These are phyloP conservation scores for Paraphaeosphaeria minitans DNA, from an alignment of 2,329 filamentous ascomycete genomes.

Conservation along the genomic window DNA sequence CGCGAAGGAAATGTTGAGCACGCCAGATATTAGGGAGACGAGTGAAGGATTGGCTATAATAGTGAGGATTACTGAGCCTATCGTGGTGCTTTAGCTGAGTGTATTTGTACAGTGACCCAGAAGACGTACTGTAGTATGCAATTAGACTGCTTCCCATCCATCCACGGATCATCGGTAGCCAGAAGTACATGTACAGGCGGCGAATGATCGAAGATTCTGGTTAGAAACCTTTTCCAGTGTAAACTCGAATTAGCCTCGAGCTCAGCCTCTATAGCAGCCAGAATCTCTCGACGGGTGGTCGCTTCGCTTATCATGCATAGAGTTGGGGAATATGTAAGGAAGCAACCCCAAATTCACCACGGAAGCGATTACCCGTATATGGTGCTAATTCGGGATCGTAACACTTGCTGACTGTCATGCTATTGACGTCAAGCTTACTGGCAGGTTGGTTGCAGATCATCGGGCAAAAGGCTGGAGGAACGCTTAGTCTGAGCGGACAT, in stretches of 20 bases:
- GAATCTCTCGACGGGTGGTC: conserved; percentile 14
- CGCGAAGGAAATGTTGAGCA: conserved; percentile 22
- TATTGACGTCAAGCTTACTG: too few species aligned
- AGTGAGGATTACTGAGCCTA: conserved; percentile 19
- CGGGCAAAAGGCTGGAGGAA: too few species aligned
- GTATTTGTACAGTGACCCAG: conserved; percentile 9
- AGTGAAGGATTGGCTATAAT: conserved; percentile 11
- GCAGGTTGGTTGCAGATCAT: too few species aligned
- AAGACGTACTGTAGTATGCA: too few species aligned
- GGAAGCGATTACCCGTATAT: too few species aligned
- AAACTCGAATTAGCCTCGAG: conserved; percentile 23
- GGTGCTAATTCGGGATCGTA: too few species aligned
- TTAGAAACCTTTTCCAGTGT: conserved; percentile 23
- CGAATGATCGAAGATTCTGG: conserved; percentile 22
- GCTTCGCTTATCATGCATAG: too few species aligned
- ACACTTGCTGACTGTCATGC: too few species aligned
- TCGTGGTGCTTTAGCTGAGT: conserved; percentile 18
- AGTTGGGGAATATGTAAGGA: too few species aligned
- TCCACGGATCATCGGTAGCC: conserved; percentile 23
- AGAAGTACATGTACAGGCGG: conserved; percentile 23
- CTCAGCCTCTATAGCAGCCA: conserved; percentile 21
- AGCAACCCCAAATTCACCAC: too few species aligned
- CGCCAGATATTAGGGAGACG: conserved; percentile 18
- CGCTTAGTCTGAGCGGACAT: too few species aligned
- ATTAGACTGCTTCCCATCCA: conserved; percentile 21